Percentiles rank a stretch among this genome's conserved stretches.
Conservation (phyloP, 2,329 filamentous ascomycete genomes). For the Sordariomycetes sp. region DNA sequence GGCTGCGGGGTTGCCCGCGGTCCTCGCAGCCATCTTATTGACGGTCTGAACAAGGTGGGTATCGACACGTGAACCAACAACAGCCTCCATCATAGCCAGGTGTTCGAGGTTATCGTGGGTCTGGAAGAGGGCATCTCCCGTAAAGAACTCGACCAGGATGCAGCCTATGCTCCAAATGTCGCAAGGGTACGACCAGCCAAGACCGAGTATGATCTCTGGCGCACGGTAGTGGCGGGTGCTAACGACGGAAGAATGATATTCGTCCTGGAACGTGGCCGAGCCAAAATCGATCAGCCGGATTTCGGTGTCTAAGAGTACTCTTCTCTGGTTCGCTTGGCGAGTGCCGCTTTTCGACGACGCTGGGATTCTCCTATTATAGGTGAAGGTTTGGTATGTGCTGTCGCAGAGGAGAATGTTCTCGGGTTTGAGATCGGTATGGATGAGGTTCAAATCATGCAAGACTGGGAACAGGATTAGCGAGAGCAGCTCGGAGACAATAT, state of each 20-base stretch:
- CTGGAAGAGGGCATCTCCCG: constrained; percentile 60
- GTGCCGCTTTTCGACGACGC: constrained; percentile 51
- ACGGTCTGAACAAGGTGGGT: constrained; percentile 45
- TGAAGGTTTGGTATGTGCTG: constrained; percentile 57
- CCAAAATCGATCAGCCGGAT: constrained; percentile 63
- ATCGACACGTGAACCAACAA: constrained; percentile 50
- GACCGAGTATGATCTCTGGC: constrained; percentile 59
- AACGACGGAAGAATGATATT: constrained; percentile 63
- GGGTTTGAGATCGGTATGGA: constrained; percentile 74
- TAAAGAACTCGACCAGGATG: constrained; percentile 63
- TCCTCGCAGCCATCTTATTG: constrained; percentile 45
- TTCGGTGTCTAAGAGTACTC: constrained; percentile 57
- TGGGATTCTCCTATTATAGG: constrained; percentile 59
- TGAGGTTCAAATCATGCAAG: constrained; percentile 91
- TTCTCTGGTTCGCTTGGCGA: constrained; percentile 51
- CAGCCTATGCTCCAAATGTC: constrained; percentile 68
- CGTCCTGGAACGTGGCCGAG: constrained; percentile 62
- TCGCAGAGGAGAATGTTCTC: constrained; percentile 61
- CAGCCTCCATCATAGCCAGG: constrained; percentile 66
- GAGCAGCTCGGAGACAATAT: neutral
- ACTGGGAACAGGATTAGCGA: constrained; percentile 38
- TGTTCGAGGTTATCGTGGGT: constrained; percentile 65
- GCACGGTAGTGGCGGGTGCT: constrained; percentile 61
- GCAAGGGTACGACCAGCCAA: constrained; percentile 62
- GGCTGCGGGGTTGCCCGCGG: constrained; percentile 47